A percentile compares a stretch with the other conserved stretches of the same genome.
phyloP scores from a whole-genome alignment of 106 monocot species.

The Dioscorea dumetorum region DNA sequence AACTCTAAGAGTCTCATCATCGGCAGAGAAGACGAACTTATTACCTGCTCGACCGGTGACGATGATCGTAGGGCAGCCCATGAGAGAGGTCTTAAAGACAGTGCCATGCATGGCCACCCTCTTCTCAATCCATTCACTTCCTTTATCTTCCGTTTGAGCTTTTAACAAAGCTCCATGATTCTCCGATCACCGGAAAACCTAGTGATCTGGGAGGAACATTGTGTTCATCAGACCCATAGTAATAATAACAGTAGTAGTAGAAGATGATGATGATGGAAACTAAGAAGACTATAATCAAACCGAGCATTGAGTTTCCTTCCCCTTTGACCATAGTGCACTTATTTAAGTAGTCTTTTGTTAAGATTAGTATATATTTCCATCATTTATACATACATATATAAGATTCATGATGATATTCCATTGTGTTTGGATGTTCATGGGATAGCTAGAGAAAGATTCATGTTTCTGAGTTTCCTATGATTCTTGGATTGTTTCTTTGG shows the following conservation, averaged over 20 bases:
- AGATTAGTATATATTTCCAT: too few species aligned
- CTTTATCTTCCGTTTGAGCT: neutral
- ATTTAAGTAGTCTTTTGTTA: too few species aligned
- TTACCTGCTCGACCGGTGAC: neutral
- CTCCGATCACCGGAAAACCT: conserved; percentile 9
- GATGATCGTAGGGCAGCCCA: neutral
- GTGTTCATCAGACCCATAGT: neutral
- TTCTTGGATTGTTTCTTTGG: too few species aligned
- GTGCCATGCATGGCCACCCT: conserved; percentile 1
- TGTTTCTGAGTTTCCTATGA: too few species aligned
- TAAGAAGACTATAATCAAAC: neutral
- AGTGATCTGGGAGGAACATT: conserved; percentile 14
- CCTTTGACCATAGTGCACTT: too few species aligned
- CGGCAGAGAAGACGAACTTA: conserved; percentile 7
- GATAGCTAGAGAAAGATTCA: too few species aligned
- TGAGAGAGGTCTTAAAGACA: conserved; percentile 13
- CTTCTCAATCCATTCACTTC: conserved; percentile 3
- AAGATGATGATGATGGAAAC: neutral
- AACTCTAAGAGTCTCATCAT: neutral
- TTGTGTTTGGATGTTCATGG: too few species aligned
- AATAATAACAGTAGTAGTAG: neutral
- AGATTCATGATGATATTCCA: too few species aligned
- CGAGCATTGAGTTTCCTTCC: too few species aligned
- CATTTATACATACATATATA: too few species aligned
- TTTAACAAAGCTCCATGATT: conserved; percentile 7